Evolutionary conservation across 1,284 basidiomycete species (phyloP).

Genomic region (Heliocybe sulcata): DNA sequence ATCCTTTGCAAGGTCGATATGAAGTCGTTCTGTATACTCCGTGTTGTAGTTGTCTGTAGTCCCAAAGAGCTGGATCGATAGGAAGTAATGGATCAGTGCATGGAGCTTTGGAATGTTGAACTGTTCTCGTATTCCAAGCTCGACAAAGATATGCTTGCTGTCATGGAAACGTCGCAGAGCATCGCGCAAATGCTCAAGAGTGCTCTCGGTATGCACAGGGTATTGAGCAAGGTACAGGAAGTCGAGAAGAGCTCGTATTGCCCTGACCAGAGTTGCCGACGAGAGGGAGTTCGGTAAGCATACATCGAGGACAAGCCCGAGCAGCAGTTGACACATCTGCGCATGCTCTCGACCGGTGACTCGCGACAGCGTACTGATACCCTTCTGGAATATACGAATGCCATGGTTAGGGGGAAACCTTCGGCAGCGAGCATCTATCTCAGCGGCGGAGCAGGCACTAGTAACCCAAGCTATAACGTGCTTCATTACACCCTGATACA

Average conservation of each 20-base stretch:
- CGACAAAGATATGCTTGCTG: constrained; percentile 11
- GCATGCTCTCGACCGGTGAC: constrained; percentile 24
- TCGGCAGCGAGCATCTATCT: constrained; percentile 14
- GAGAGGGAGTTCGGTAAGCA: constrained; percentile 6
- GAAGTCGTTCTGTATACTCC: constrained; percentile 21
- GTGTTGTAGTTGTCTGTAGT: constrained; percentile 25
- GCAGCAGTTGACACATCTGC: constrained; percentile 25
- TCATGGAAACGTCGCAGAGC: constrained; percentile 12
- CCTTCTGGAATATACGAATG: constrained; percentile 28
- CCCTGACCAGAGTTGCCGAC: constrained; percentile 9
- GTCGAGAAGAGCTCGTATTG: constrained; percentile 22
- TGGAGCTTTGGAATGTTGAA: constrained; percentile 23
- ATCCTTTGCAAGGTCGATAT: constrained; percentile 25
- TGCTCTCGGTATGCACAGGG: constrained; percentile 17
- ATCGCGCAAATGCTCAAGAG: constrained; percentile 3
- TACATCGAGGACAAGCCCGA: constrained; percentile 17
- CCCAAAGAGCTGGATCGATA: constrained; percentile 17
- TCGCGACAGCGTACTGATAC: constrained; percentile 24
- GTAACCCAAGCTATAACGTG: constrained; percentile 21
- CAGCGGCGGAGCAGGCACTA: constrained; percentile 5
- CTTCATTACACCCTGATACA: constrained; percentile 26
- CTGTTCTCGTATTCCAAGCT: constrained; percentile 7
- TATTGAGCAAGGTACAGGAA: constrained; percentile 27
- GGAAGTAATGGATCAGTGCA: constrained; percentile 19
- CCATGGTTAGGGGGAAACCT: constrained; percentile 24